Base-by-base conservation (phyloP, 257 asterid species). In the Plantago elongata region DNA sequence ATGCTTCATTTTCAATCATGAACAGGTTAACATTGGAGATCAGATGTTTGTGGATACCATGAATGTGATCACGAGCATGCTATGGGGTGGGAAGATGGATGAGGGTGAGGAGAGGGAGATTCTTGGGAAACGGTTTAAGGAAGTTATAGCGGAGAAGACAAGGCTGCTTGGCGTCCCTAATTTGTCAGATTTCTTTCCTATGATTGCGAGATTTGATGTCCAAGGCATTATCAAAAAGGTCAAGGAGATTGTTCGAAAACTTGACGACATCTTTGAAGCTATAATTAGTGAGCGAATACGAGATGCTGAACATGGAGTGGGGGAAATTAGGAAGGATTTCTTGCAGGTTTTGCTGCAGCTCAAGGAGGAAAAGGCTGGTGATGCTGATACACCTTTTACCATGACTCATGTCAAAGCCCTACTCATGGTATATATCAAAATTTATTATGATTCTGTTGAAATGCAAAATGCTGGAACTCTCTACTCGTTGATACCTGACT, bases 11-110 rank as follows among this genome's bases (percentile, higher is more conserved):
- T 22, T 22, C 27, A 22, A 22, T 22, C 27, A 22, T 22, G 27
- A 1, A 22, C 27, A 22, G 16, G 87, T 83, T 11, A 71, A 80
- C 54, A 43, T 88, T 0, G 96, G 93, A 0, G 90, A 80, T 55
- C 85, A 82, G 72, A 74, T 79, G 83, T 88, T 88, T 30, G 22
- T 77, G 79, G 79, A 73, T 11, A 74, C 82, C 61, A 37, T 89
- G 78, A 89, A 89, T 42, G 96, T 89, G 79, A 80, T 82, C 11
- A 89, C 93, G 0, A 73, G 75, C 45, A 85, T 89, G 95, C 8
- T 89, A 58, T 89, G 96, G 96, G 96, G 96, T 3, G 90, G 85
- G 27, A 3, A 74, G 82, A 9, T 72, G 82, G 44, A 56, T 49
- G 54, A 69, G 75, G 93, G 81, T 9, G 82, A 58, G 40, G 83